These are phyloP conservation scores for Syzygium oleosum DNA, from an alignment of 345 rosid species.

Conservation along the genomic window DNA sequence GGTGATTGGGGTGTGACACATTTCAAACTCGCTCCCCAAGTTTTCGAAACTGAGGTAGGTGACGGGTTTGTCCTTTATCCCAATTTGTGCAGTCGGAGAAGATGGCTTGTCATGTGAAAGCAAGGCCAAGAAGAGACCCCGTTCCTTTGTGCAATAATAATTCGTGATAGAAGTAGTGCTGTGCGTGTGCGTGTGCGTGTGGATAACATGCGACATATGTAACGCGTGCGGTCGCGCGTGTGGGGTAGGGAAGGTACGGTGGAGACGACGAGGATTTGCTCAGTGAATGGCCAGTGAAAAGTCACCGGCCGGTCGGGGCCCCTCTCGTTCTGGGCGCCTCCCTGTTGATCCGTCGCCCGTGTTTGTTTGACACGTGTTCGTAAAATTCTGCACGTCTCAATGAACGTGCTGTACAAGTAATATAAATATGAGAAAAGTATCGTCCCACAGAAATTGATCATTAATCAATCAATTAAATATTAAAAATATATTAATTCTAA, in stretches of 20 bases:
- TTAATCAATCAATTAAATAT: too few species aligned
- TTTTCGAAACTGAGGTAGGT: neutral
- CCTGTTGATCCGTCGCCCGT: rapidly evolving
- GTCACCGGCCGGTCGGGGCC: neutral
- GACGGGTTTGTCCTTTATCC: neutral
- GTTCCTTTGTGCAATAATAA: neutral
- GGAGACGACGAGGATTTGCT: neutral
- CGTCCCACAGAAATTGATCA: too few species aligned
- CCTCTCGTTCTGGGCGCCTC: neutral
- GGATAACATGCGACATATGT: neutral
- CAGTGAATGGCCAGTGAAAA: neutral
- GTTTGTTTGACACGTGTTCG: neutral
- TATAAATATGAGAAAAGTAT: too few species aligned
- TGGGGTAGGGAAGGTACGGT: neutral
- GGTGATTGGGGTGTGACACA: neutral
- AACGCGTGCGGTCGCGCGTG: neutral
- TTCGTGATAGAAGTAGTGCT: neutral
- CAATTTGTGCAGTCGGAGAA: neutral
- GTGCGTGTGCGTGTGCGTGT: neutral
- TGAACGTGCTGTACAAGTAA: too few species aligned
- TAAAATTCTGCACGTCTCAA: too few species aligned
- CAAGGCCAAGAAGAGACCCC: neutral
- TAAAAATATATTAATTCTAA: too few species aligned
- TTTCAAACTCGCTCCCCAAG: neutral
- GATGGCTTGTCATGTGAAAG: neutral